phyloP scores from a whole-genome alignment of 208 protist genomes.

The Wallacemonas rigidus region DNA sequence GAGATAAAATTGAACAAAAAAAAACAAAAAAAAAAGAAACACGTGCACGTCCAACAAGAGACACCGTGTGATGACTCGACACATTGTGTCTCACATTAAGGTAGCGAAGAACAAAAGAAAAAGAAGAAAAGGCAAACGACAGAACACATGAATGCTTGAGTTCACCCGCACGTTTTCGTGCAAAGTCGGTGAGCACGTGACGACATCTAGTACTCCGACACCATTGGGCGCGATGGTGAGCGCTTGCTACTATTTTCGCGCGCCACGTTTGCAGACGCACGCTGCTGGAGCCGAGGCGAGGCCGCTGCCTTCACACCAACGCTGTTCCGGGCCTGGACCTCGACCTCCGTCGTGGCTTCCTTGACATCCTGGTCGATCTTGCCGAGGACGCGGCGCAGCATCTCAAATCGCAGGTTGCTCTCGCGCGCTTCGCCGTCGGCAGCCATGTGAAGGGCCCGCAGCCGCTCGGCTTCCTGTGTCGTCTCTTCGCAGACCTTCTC shows the following conservation, averaged over 20 bases:
- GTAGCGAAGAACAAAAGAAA: neutral
- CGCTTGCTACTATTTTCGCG: constrained; percentile 8
- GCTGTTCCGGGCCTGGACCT: constrained; percentile 19
- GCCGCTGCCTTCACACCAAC: neutral
- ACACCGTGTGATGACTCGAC: too few species aligned
- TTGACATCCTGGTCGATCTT: constrained; percentile 63
- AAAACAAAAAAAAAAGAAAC: too few species aligned
- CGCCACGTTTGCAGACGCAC: constrained; percentile 2
- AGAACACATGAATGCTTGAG: neutral
- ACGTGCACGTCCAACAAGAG: too few species aligned
- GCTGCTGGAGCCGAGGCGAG: constrained; percentile 15
- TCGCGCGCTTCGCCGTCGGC: constrained; percentile 42
- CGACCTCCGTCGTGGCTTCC: constrained; percentile 37
- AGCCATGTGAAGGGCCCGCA: constrained; percentile 24
- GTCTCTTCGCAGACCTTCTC: constrained; percentile 17
- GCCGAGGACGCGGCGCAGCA: constrained; percentile 42
- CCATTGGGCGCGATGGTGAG: constrained; percentile 7
- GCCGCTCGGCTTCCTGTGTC: constrained; percentile 9
- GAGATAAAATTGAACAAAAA: too few species aligned
- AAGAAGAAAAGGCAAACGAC: constrained; percentile 21
- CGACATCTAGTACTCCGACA: constrained; percentile 8
- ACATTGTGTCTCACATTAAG: neutral
- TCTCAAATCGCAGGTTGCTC: constrained; percentile 30
- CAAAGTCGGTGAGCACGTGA: neutral
- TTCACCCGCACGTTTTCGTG: neutral